A percentile compares a stretch with the other conserved stretches of the same genome.
These are phyloP conservation scores for Corymbia citriodora DNA, from an alignment of 441 rosid genomes.

Conservation along the genomic window DNA sequence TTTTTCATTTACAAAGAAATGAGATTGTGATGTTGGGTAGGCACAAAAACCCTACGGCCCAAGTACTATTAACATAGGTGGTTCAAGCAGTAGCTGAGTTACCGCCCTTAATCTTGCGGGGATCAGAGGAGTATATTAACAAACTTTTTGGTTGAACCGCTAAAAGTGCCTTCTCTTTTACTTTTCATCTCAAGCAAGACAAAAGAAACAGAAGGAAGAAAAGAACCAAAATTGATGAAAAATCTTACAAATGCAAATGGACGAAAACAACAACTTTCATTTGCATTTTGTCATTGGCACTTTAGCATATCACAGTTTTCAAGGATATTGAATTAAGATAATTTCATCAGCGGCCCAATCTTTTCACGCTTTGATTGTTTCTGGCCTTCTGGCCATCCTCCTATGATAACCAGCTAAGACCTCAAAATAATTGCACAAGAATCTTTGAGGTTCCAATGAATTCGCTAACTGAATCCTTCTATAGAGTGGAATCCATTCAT, in stretches of 20 bases:
- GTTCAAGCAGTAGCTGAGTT: neutral
- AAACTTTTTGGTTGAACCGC: neutral
- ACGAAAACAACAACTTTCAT: neutral
- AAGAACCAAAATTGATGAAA: neutral
- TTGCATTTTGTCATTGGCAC: neutral
- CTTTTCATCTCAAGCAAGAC: neutral
- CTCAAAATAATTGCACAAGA: neutral
- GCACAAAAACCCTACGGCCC: neutral
- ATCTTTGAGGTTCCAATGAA: neutral
- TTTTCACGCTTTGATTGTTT: neutral
- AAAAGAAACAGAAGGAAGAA: neutral
- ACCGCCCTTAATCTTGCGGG: neutral
- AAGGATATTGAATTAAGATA: neutral
- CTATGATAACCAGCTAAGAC: neutral
- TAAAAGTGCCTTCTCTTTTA: neutral
- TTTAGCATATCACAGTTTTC: neutral
- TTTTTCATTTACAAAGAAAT: neutral
- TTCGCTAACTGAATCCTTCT: neutral
- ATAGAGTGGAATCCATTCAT: neutral
- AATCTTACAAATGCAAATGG: neutral
- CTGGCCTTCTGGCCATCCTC: neutral
- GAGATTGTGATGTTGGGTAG: neutral
- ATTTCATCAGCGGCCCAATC: neutral
- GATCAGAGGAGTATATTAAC: neutral
- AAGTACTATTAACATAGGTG: neutral